Evolutionary conservation across 106 monocot species (phyloP), one percentile per base, ranked within the genome.

Genomic region (Ottelia alismoides): DNA sequence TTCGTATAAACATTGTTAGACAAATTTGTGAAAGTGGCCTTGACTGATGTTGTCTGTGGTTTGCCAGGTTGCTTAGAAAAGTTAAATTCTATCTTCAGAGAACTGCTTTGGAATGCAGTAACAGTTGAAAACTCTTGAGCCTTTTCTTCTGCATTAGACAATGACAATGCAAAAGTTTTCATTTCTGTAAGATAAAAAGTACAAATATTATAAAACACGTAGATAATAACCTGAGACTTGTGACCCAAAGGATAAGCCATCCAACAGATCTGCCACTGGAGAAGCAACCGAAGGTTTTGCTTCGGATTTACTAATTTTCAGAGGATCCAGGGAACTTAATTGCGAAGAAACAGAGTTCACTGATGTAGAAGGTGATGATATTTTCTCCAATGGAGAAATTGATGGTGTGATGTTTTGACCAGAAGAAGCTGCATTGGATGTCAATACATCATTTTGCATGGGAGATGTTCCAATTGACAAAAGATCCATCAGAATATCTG

Each of bases 401-500:
- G 56, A 50, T 44, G 49, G 49, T 30, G 20, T 60, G 45, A 58
- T 81, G 59, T 30, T 31, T 53, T 65, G 55, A 26, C n/a, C 66
- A 30, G 59, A 64, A 9, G 69, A 66, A 30, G 59, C 22, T 63
- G 18, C 31, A 64, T 66, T 66, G 59, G 79, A 47, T 25, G 63
- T 21, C 20, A 61, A 53, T 17, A 27, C 32, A 56, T 75, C 74
- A 73, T 47, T 86, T 55, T 70, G 77, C 27, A 62, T 27, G 47
- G 81, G 55, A 49, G 93, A 49, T 47, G 77, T 65, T 54, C 98
- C 90, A 60, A 91, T 83, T 21, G 90, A 99, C 40, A 88, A 59
- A 55, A 98, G 89, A 77, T 98, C 98, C 79, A 85, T 72, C 26
- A 99, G 45, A 70, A 91, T 74, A 75, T 99, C 85, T 53, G 76